These are phyloP conservation scores for Catunica adiposa DNA, from an alignment of 2,329 filamentous ascomycete species.

Conservation along the genomic window DNA sequence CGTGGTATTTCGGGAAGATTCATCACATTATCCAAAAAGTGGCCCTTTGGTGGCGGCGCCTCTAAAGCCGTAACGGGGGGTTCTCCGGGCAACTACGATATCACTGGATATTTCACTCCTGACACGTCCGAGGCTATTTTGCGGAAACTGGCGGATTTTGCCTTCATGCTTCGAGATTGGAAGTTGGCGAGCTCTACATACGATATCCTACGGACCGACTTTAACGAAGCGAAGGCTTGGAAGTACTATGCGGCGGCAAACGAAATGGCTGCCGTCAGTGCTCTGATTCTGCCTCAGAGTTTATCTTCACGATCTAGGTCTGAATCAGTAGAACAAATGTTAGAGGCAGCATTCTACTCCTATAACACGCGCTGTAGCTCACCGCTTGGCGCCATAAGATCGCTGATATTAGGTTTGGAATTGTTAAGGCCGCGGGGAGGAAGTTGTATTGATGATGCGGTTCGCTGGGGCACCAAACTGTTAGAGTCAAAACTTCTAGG, in stretches of 20 bases:
- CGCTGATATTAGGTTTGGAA: constrained; percentile 60
- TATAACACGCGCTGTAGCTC: constrained; percentile 73
- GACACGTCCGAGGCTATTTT: constrained; percentile 79
- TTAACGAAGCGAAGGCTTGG: constrained; percentile 92
- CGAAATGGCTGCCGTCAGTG: constrained; percentile 82
- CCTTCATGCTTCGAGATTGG: constrained; percentile 94
- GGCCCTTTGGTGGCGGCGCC: constrained; percentile 60
- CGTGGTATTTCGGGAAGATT: constrained; percentile 85
- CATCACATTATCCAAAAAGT: constrained; percentile 82
- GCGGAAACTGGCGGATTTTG: constrained; percentile 84
- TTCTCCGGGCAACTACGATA: constrained; percentile 57
- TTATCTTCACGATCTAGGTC: constrained; percentile 58
- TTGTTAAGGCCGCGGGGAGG: constrained; percentile 67
- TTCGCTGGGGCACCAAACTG: constrained; percentile 65
- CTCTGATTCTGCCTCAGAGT: constrained; percentile 58
- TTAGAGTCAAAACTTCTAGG: constrained; percentile 66
- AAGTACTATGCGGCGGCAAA: constrained; percentile 83
- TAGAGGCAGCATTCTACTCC: constrained; percentile 83
- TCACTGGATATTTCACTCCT: constrained; percentile 63
- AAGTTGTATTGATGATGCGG: constrained; percentile 68
- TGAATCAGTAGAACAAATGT: constrained; percentile 69
- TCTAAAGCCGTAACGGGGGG: constrained; percentile 33
- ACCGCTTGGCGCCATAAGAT: constrained; percentile 65
- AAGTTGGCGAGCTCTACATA: constrained; percentile 85
- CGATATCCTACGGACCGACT: constrained; percentile 76